Base-by-base conservation (phyloP, 2,329 filamentous ascomycete species). In the Plenodomus lindquistii region DNA sequence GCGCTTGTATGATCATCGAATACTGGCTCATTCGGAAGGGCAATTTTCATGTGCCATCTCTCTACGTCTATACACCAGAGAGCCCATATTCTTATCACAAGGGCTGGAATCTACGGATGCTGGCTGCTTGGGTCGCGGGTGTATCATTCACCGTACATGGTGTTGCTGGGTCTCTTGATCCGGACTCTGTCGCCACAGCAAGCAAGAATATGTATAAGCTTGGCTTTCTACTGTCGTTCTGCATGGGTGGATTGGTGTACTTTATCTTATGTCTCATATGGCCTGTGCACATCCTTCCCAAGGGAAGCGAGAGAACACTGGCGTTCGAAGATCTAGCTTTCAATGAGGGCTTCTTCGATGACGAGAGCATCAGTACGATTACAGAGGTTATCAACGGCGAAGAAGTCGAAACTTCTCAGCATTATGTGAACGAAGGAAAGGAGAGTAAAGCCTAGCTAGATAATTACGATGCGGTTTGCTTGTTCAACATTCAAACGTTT, bases 141-240 rank as follows among this genome's bases (percentile, higher is more conserved):
- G 57, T 60, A 16, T 52, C 55, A n/a, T 56, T 60, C 34, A 58
- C 54, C 0, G 57, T 58, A 1, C 57, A 60, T 19, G 57, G 57
- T 16, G 57, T 60, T 7, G 55, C 57, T 2, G 57, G 57, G 4
- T 52, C 52, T 11, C 21, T 60, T 42, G 20, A 60, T 24, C 52
- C 57, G 3, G 40, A 40, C 15, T 54, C 57, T 3, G 57, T 60
- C 17, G 35, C 50, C 18, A 17, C 43, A 2, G 49, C 49, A 10
- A 59, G 53, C 38, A 60, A 60, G 44, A 55, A 57, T 18, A 60
- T 57, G 53, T 59, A 60, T 18, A 60, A 52, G 35, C 50, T 60
- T 20, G 53, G 57, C 13, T 60, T 55, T 10, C 13, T 61, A 9
- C 35, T 56, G 22, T 58, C 52, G 0, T 37, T 54, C 2, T 35